Evolutionary conservation across 1,284 basidiomycete genomes (phyloP), one percentile per base, ranked within the genome.

Genomic region (Ustilago lituana): DNA sequence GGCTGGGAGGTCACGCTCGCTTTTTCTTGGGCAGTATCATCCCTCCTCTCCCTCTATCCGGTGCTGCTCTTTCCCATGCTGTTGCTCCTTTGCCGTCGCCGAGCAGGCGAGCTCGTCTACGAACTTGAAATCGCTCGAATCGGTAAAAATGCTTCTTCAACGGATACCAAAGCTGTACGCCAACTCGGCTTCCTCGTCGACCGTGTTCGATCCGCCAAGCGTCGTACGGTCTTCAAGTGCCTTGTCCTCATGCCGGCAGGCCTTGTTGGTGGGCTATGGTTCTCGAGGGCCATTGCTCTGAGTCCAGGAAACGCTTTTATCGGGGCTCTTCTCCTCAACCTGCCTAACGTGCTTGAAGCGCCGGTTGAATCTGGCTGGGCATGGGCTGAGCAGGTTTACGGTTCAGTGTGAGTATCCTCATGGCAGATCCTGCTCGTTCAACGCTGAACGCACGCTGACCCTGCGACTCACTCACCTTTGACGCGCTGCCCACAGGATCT

Each of bases 371-470:
- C 86, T 23, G 87, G 84, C 20, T 78, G 74, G 84, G 80, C 81
- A 14, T 94, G 91, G 91, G 80, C 92, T 43, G 81, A 84, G 5
- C 87, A 89, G 72, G 92, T 91, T 0, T 96, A 92, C 89, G 90
- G 91, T 19, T 87, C 90, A 48, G 88, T 88, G 93, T 94, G 77
- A 76, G 90, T 85, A 17, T 5, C 1, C n/a, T 33, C 14, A 19
- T 19, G 20, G 32, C 7, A 19, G 12, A 12, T 17, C 20, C n/a
- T n/a, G n/a, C n/a, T n/a, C n/a, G n/a, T n/a, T n/a, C n/a, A n/a
- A n/a, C n/a, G n/a, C n/a, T n/a, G 32, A 15, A 19, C 32, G 3
- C 29, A 31, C 8, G 29, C 29, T 31, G n/a, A n/a, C n/a, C n/a
- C n/a, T n/a, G n/a, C n/a, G n/a, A n/a, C n/a, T n/a, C n/a, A n/a